Percentiles rank a stretch among this genome's conserved stretches.
Evolutionary conservation across 129 eudicot species (phyloP).

Genomic region (Chrysanthemum makinoi): DNA sequence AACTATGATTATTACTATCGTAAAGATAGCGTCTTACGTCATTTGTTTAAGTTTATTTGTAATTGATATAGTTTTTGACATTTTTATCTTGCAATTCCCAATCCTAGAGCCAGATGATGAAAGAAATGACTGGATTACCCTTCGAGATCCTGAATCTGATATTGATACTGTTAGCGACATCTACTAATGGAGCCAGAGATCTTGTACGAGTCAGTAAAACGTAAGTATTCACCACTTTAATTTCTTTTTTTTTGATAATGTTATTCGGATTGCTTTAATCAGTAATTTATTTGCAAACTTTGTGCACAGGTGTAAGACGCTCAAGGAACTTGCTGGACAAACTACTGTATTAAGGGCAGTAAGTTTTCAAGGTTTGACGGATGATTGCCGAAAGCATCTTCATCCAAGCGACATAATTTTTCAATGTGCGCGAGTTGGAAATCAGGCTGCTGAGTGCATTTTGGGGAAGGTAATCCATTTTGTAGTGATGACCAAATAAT

Average conservation of each 20-base stretch:
- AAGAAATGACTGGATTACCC: constrained; percentile 9
- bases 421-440: constrained; percentile 24
- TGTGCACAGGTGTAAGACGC: constrained; percentile 27
- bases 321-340: not conserved
- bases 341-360: not conserved
- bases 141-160: constrained; percentile 13
- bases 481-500: no score
- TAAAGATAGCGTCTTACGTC: no score
- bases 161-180: not conserved
- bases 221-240: constrained; percentile 1
- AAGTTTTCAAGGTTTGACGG: constrained; percentile 14
- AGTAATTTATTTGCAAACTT: constrained; percentile 14
- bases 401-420: constrained; percentile 19
- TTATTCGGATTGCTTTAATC: constrained; percentile 14
- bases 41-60: no score
- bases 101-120: constrained; percentile 20
- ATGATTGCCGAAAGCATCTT: constrained; percentile 10
- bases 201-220: constrained; percentile 8
- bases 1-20: no score
- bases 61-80: not conserved
- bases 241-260: not conserved
- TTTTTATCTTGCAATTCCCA: not conserved
- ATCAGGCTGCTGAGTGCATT: constrained; percentile 15
- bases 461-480: constrained; percentile 26
- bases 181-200: constrained; percentile 18